Conservation (phyloP, 208 protist genomes). For the Leishmania tarentolae region DNA sequence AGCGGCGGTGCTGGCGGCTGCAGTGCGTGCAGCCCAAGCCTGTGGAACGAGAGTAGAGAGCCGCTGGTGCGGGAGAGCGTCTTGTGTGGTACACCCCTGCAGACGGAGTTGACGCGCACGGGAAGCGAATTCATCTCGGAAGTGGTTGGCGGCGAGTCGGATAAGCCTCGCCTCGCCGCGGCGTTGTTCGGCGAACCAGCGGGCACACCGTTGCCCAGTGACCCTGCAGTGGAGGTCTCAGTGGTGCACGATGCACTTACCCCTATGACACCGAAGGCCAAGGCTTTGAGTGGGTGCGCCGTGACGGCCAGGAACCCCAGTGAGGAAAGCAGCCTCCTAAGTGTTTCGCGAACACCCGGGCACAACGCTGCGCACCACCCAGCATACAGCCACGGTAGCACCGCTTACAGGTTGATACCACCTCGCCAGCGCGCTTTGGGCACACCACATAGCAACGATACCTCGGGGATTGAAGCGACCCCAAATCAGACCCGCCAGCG, state of each 20-base stretch:
- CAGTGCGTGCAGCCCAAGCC: neutral
- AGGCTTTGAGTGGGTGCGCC: neutral
- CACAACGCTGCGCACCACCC: constrained; percentile 10
- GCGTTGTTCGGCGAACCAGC: neutral
- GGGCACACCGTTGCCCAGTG: neutral
- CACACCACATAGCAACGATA: neutral
- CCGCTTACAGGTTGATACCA: constrained; percentile 9
- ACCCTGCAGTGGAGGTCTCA: neutral
- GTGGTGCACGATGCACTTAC: neutral
- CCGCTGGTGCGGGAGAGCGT: neutral
- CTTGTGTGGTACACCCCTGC: constrained; percentile 15
- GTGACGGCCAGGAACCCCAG: neutral
- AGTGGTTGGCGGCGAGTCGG: neutral
- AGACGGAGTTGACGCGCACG: neutral
- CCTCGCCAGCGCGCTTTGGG: constrained; percentile 11
- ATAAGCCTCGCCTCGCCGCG: neutral
- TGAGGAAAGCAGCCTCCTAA: constrained; percentile 6
- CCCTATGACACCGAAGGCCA: neutral
- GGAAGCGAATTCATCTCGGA: neutral
- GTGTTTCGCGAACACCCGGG: constrained; percentile 16
- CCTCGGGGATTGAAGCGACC: neutral
- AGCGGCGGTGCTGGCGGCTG: neutral
- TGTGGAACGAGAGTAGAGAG: neutral
- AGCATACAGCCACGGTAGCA: neutral
- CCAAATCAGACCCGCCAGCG: constrained; percentile 6